Conservation (phyloP, 2,329 filamentous ascomycete genomes). For the Trichoderma sp. region DNA sequence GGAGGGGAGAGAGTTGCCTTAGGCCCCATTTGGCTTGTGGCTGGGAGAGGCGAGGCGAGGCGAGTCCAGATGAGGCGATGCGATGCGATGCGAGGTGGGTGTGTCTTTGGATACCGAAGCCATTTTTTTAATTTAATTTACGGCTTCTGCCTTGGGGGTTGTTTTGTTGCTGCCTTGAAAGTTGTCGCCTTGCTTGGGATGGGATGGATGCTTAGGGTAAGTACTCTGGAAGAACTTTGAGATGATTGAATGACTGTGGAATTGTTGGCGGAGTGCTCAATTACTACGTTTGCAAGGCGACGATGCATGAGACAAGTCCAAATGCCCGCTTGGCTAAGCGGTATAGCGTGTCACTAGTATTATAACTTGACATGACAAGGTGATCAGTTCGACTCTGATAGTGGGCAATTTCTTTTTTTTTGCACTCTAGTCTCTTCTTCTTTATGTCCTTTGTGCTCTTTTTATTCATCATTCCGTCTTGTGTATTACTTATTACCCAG, state of each 20-base stretch:
- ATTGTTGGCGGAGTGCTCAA: neutral
- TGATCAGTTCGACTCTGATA: conserved; percentile 22
- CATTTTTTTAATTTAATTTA: neutral
- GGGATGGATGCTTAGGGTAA: neutral
- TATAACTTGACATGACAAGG: conserved; percentile 17
- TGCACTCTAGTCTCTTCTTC: neutral
- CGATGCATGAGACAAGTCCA: neutral
- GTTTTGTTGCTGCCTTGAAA: neutral
- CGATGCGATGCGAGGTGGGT: neutral
- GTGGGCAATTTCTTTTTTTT: conserved; percentile 17
- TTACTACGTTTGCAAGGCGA: neutral
- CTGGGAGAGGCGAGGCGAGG: neutral
- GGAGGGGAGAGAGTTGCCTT: neutral
- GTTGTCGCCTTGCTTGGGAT: neutral
- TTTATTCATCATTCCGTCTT: neutral
- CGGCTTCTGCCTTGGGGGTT: neutral
- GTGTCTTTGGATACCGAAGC: neutral
- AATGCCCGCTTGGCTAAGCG: conserved; percentile 21
- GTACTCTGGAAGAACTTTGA: neutral
- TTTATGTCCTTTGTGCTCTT: neutral
- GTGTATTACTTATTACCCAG: neutral
- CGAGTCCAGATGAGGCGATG: neutral
- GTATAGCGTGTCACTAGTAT: conserved; percentile 23
- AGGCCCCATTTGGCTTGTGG: neutral
- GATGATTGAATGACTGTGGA: neutral